Base-by-base conservation (phyloP, 495 filamentous ascomycete species). In the Penicillium manginii region DNA sequence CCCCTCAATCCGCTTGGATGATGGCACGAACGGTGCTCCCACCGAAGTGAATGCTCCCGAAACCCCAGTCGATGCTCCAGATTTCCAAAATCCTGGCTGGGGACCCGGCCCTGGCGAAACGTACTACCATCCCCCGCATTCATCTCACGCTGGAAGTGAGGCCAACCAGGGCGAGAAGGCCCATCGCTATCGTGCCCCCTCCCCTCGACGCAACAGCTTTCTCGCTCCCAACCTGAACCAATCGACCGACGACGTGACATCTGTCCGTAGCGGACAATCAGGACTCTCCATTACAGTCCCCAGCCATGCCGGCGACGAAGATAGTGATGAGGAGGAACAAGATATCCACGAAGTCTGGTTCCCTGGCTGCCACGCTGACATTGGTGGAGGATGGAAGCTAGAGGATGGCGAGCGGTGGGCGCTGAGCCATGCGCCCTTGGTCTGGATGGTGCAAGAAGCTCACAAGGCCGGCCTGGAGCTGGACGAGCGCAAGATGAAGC, bases 281-380 rank as follows among this genome's bases (percentile, higher is more conserved):
- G 67, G 67, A 0, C 46, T 71, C 19, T 81, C 80, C 0, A 65
- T 81, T 7, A 70, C 67, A 9, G 62, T 75, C 2, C 72, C 75
- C 18, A 62, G 61, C 42, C 69, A 79, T 4, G 64, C 75, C 42
- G 84, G 83, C 33, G 85, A 87, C n/a, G 73, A 82, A 2, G 68
- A 80, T 17, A 72, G 81, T 21, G 86, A 86, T 33, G 86, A 89
- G 18, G 79, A 82, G 0, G 71, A 66, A 19, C 89, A 93, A 60
- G 88, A 93, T 63, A 88, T 94, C 54, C 85, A 90, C 63, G 90
- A 92, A 59, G 78, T 93, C 10, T 94, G 91, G 91, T 96, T 94
- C 67, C 81, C 89, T 0, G 91, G 91, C 39, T 85, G 87, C 33
- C 91, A 96, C 64, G 91, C 84, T 10, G 91, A 96, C 60, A 86